Conservation (phyloP, 306 rosid species). For the Prunus mume region DNA sequence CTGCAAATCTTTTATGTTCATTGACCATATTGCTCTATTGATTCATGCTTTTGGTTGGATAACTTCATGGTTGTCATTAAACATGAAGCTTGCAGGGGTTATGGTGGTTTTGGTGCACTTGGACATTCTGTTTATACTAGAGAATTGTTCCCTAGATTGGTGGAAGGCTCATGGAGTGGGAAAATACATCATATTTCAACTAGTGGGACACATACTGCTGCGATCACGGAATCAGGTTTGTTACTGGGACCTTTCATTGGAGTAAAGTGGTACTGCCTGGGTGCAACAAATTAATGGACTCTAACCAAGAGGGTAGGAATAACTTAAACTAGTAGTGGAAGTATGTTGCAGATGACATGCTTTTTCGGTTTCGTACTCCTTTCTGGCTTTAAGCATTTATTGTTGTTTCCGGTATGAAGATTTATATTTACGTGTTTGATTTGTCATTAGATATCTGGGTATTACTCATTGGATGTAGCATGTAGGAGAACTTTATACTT, state of each 20-base stretch:
- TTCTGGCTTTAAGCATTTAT: neutral
- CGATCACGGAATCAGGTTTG: slow-evolving; percentile 72
- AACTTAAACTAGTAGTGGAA: neutral
- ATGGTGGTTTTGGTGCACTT: slow-evolving; percentile 97
- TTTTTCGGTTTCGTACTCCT: neutral
- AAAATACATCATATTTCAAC: slow-evolving; percentile 69
- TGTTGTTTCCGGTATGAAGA: neutral
- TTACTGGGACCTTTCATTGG: neutral
- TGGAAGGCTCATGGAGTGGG: slow-evolving; percentile 79
- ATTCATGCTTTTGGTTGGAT: slow-evolving; percentile 16
- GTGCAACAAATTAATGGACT: neutral
- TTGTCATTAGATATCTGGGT: neutral
- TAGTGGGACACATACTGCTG: slow-evolving; percentile 92
- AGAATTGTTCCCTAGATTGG: slow-evolving; percentile 79
- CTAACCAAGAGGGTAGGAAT: neutral
- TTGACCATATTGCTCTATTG: neutral
- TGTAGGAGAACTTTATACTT: slow-evolving; percentile 77
- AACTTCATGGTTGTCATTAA: slow-evolving; percentile 39
- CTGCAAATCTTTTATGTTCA: neutral
- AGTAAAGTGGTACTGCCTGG: neutral
- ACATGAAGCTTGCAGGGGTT: slow-evolving; percentile 88
- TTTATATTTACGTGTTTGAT: neutral
- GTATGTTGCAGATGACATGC: neutral
- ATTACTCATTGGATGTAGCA: slow-evolving; percentile 19
- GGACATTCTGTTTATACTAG: slow-evolving; percentile 84